Conservation (phyloP, 192 early-diverging fungal species). For the Backusella circina region DNA sequence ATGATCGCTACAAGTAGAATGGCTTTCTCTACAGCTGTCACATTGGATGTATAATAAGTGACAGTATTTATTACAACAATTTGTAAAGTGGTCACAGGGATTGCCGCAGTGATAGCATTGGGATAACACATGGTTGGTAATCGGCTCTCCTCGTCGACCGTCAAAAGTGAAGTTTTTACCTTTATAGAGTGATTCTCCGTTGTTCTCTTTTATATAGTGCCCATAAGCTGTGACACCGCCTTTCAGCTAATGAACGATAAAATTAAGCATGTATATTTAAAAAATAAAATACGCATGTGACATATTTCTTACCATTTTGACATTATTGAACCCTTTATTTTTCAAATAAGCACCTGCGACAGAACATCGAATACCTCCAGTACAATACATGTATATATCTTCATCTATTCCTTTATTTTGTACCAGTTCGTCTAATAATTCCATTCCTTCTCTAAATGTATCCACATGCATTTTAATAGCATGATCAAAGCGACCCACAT, state of each 20-base stretch:
- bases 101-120: conserved; percentile 67
- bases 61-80: conserved; percentile 65
- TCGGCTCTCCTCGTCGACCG: conserved; percentile 65
- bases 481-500: conserved; percentile 66
- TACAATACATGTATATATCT: conserved; percentile 80
- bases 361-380: conserved; percentile 76
- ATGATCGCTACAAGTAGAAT: conserved; percentile 39
- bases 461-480: conserved; percentile 65
- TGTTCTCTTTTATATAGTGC: conserved; percentile 30
- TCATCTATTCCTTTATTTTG: conserved; percentile 43
- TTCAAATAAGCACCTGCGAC: conserved; percentile 69
- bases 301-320: conserved; percentile 45
- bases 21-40: conserved; percentile 41
- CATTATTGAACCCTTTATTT: conserved; percentile 56
- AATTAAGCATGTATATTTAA: not conserved
- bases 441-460: conserved; percentile 70
- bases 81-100: conserved; percentile 61
- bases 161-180: conserved; percentile 85
- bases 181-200: conserved; percentile 49
- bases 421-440: conserved; percentile 50
- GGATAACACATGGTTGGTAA: conserved; percentile 57
- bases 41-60: conserved; percentile 74
- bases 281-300: not conserved
- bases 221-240: conserved; percentile 77
- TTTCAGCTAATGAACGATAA: conserved; percentile 36